Evolutionary conservation across 2,329 filamentous ascomycete genomes (phyloP), one percentile per base, ranked within the genome.

Genomic region (Paraphoma chrysanthemicola): DNA sequence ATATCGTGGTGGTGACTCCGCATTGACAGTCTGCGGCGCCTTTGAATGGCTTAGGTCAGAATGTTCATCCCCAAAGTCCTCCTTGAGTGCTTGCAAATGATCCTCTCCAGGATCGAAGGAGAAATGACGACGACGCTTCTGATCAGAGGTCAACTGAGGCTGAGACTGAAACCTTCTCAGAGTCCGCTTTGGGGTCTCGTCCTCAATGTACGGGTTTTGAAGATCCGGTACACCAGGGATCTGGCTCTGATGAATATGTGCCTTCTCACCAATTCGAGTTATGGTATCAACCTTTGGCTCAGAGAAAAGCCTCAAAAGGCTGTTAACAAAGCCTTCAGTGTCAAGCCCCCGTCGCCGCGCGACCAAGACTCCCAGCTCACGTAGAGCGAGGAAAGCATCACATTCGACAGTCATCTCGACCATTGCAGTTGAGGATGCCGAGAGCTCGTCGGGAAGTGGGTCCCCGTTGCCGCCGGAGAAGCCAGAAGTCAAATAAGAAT

Each of bases 101-200:
- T 81, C 79, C 46, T 80, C 78, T 41, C 78, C 79, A 14, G 74
- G 69, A 41, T 79, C 78, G 49, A 81, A 80, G 0, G 79, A 81
- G 59, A 81, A 81, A 41, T 77, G 72, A 33, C 76, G 70, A 23
- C 57, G 66, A 39, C 59, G 63, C n/a, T 51, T 62, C 16, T 66
- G 57, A 10, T 60, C 52, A 39, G 62, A 65, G 39, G 48, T 57
- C 8, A 68, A 54, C 23, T 59, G 58, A 41, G 67, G 63, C 23
- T 67, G 66, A 30, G 67, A 68, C 42, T 52, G 65, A 31, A 60
- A 48, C 18, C 54, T 63, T 41, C 54, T 56, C 7, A 59, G 29
- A 12, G 17, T 33, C 8, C 44, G 51, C 11, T 48, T 50, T 28
- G 55, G 52, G 10, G 43, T 63, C 14, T 39, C 28, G 7, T 44